Evolutionary conservation across 352 stramenopile species (phyloP).

Genomic region (Globisporangium abappressorium): DNA sequence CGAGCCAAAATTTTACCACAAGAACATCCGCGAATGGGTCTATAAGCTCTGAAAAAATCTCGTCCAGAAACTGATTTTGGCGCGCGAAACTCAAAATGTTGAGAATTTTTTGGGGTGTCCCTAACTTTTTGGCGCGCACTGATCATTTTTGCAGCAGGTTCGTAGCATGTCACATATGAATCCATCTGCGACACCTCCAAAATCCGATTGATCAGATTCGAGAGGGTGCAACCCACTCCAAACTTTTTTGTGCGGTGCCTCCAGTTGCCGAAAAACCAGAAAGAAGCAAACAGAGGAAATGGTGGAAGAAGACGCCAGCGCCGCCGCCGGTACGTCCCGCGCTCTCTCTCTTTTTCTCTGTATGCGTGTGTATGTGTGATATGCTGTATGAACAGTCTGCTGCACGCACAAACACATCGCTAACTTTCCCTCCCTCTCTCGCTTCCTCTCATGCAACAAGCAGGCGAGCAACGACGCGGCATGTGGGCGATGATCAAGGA

Average conservation of each 20-base stretch:
- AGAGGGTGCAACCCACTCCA: conserved; percentile 4
- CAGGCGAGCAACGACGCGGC: conserved; percentile 40
- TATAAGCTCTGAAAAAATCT: too few relatives aligned
- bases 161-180: background rate
- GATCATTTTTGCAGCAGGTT: too few relatives aligned
- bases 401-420: background rate
- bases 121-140: too few relatives aligned
- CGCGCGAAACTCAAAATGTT: too few relatives aligned
- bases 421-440: background rate
- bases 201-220: background rate
- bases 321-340: background rate
- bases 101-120: too few relatives aligned
- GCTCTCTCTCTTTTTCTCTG: background rate
- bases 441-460: background rate
- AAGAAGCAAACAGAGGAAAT: background rate
- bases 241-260: background rate
- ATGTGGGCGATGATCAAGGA: conserved; percentile 84
- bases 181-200: background rate
- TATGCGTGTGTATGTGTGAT: background rate
- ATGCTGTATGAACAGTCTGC: too few relatives aligned
- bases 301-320: conserved; percentile 1
- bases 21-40: too few relatives aligned
- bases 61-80: too few relatives aligned
- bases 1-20: too few relatives aligned
- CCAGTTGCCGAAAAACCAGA: background rate